phyloP scores from a whole-genome alignment of 805 yeast genomes.

The Yarrowia sp. region DNA sequence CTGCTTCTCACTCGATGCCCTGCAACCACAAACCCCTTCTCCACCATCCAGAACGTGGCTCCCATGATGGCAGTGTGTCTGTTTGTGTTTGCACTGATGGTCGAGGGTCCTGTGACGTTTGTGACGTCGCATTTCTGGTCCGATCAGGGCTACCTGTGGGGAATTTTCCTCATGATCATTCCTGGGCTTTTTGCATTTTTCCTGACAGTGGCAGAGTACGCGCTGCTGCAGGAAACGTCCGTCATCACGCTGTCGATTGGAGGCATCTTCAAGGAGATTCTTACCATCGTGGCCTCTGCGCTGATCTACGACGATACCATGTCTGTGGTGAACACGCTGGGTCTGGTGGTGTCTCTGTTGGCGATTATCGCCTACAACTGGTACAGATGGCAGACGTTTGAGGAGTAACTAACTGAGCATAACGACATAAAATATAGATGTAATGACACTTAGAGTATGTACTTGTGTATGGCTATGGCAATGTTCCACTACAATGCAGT shows the following conservation, averaged over 20 bases:
- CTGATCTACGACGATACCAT: slow-evolving; percentile 73
- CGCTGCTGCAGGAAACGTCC: slow-evolving; percentile 74
- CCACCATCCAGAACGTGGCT: slow-evolving; percentile 77
- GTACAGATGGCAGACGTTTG: slow-evolving; percentile 30
- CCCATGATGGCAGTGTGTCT: slow-evolving; percentile 76
- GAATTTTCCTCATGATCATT: slow-evolving; percentile 58
- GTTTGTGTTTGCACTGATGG: slow-evolving; percentile 56
- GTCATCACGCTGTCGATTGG: slow-evolving; percentile 85
- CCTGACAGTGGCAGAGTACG: slow-evolving; percentile 82
- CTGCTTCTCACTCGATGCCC: slow-evolving; percentile 62
- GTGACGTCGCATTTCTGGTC: slow-evolving; percentile 60
- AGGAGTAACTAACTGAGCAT: slow-evolving; percentile 19
- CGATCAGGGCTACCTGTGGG: slow-evolving; percentile 53
- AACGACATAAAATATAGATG: slow-evolving; percentile 17
- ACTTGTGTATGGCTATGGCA: too few relatives aligned
- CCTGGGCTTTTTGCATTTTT: slow-evolving; percentile 88
- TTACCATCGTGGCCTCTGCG: slow-evolving; percentile 71
- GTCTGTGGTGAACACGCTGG: slow-evolving; percentile 64
- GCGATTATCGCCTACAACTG: slow-evolving; percentile 84
- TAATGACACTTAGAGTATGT: neutral
- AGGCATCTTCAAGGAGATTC: slow-evolving; percentile 87
- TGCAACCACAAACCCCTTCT: slow-evolving; percentile 59
- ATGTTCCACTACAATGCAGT: too few relatives aligned
- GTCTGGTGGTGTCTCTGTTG: slow-evolving; percentile 67
- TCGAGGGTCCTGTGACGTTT: slow-evolving; percentile 68